Base-by-base conservation (phyloP, 352 stramenopile species). In the Globisporangium recalcitrans region DNA sequence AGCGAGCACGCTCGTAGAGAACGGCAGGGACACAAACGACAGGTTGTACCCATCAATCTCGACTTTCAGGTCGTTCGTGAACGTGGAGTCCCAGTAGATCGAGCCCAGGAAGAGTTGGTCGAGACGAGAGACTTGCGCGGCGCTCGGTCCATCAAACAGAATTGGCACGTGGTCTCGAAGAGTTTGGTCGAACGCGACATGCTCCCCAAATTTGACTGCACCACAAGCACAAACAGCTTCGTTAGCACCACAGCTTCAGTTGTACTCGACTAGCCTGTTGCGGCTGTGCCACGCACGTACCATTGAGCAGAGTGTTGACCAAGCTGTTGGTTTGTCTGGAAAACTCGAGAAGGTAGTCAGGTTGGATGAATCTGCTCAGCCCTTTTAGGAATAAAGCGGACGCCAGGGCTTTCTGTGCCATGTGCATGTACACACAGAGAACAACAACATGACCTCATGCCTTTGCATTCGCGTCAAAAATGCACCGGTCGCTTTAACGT, bases 61-160 rank as follows among this genome's bases (percentile, higher is more conserved):
- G 1, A 89, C 5, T 44, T 76, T 85, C 24, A 92, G 68, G 14
- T 80, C 71, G 34, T 81, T 66, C 7, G 78, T 60, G 61, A 90
- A 87, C 22, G 58, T 32, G 9, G 52, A 4, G 32, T 90, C 76
- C 48, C 57, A 68, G 55, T 74, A 85, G 32, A 83, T 64, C 3
- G 32, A 59, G 11, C 47, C 52, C 0, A 58, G 16, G 38, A 91
- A 80, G 9, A 91, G 44, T 16, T 58, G 67, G 8, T 83, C 63
- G 22, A 87, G 49, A 13, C 58, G 72, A 47, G 67, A 58, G 13
- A 86, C 64, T 61, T 75, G 73, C 19, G 44, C 60, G 19, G 57
- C 44, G 42, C 60, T 57, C 10, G 65, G 62, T 10, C 60, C 49
- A 46, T 74, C 72, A 61, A 88, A 88, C 1, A 91, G 57, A 55